Percentiles rank a stretch among this genome's conserved stretches.
These are phyloP conservation scores for Ajuga reptans DNA, from an alignment of 305 asterid genomes.

Conservation along the genomic window DNA sequence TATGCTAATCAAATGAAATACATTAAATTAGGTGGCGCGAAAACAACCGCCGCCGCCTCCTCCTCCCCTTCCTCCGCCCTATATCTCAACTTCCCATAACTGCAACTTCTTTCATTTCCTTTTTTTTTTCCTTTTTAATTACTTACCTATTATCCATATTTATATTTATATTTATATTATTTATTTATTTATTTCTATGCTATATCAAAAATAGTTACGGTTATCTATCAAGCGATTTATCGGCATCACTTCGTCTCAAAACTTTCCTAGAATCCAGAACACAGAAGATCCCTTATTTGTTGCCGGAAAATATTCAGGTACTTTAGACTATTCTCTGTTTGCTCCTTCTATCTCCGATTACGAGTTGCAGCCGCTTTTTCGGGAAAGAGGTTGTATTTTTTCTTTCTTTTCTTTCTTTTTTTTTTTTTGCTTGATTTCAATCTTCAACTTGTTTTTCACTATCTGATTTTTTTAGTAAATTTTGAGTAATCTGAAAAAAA, in stretches of 20 bases:
- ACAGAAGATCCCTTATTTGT: background rate
- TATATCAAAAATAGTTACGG: background rate
- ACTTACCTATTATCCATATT: background rate
- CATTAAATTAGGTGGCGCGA: conserved; percentile 60
- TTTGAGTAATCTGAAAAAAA: background rate
- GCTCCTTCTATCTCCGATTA: background rate
- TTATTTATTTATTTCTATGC: background rate
- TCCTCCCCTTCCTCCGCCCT: conserved; percentile 22
- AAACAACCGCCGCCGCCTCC: conserved; percentile 39
- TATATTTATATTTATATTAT: background rate
- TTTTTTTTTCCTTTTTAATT: background rate
- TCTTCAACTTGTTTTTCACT: background rate
- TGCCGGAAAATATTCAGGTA: conserved; percentile 28
- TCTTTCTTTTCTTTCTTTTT: background rate
- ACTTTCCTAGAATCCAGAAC: background rate
- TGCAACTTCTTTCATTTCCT: conserved; percentile 20
- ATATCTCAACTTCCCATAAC: conserved; percentile 27
- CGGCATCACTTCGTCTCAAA: background rate
- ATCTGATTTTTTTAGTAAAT: background rate
- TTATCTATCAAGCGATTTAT: background rate
- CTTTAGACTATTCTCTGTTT: background rate
- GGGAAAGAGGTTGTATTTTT: background rate
- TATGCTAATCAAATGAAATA: conserved; percentile 8
- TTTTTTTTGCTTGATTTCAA: conserved; percentile 10
- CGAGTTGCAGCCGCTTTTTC: background rate